Evolutionary conservation across 2,329 filamentous ascomycete genomes (phyloP).

Genomic region (Epichloe typhina): DNA sequence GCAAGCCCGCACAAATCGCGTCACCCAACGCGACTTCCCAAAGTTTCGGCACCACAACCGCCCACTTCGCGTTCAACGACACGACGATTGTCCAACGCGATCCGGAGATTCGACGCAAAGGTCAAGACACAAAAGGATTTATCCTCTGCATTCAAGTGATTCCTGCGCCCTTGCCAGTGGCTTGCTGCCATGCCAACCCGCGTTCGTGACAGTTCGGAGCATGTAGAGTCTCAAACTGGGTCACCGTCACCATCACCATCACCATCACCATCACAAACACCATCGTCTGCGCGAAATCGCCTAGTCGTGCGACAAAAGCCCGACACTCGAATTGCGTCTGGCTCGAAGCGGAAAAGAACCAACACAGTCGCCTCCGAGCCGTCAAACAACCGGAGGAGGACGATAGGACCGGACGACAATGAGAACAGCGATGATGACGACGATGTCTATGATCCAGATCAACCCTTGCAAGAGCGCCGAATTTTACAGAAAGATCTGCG

Average conservation of each 20-base stretch:
- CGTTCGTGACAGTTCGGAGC: conserved; percentile 8
- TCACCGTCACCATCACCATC: conserved; percentile 14
- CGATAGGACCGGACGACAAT: conserved; percentile 7
- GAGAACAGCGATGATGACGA: conserved; percentile 7
- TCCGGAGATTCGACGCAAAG: too few species aligned
- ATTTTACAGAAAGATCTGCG: conserved; percentile 56
- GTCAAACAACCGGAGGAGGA: conserved; percentile 11
- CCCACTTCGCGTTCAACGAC: not conserved
- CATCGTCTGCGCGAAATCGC: conserved; percentile 10
- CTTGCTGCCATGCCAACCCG: conserved; percentile 14
- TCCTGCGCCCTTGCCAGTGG: not conserved
- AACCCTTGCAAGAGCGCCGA: conserved; percentile 61
- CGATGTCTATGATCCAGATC: conserved; percentile 67
- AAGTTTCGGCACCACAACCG: too few species aligned
- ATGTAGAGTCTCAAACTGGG: conserved; percentile 8
- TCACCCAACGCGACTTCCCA: not conserved
- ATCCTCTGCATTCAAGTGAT: too few species aligned
- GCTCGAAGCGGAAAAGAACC: conserved; percentile 20
- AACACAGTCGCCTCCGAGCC: conserved; percentile 12
- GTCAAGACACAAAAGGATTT: too few species aligned
- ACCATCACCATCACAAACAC: conserved; percentile 6
- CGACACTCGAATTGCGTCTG: conserved; percentile 11
- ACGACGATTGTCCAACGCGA: too few species aligned
- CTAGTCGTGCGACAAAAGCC: conserved; percentile 16
- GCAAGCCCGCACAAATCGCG: not conserved